Evolutionary conservation across 257 asterid genomes (phyloP).

Genomic region (Catharanthus roseus): DNA sequence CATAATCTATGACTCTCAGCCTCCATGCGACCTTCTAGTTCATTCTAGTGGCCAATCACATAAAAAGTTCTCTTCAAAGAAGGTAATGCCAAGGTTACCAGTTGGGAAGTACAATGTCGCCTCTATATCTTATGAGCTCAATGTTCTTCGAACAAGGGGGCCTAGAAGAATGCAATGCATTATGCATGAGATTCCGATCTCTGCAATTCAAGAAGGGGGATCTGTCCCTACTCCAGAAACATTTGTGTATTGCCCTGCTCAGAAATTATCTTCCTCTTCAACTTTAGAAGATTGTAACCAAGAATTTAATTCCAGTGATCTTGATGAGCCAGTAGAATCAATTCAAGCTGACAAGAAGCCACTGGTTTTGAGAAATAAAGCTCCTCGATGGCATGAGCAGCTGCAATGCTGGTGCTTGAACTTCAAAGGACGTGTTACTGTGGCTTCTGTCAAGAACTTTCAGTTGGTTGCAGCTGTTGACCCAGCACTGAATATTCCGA

Average conservation of each 20-base stretch:
- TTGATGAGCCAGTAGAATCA: conserved; percentile 1
- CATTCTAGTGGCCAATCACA: conserved; percentile 11
- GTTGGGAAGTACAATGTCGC: conserved; percentile 22
- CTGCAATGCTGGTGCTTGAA: conserved; percentile 31
- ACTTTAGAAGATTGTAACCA: conserved; percentile 12
- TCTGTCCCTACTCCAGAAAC: conserved; percentile 27
- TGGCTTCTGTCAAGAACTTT: conserved; percentile 31
- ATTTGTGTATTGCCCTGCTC: conserved; percentile 12
- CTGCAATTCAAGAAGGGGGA: conserved; percentile 24
- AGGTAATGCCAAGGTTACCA: conserved; percentile 19
- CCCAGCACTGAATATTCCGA: conserved; percentile 17
- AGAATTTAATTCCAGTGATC: neutral
- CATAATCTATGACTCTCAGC: conserved; percentile 21
- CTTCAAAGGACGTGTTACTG: conserved; percentile 30
- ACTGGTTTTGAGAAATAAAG: conserved; percentile 21
- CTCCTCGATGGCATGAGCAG: conserved; percentile 36
- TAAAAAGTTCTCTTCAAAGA: conserved; percentile 18
- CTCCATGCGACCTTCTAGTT: conserved; percentile 12
- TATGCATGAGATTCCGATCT: conserved; percentile 11
- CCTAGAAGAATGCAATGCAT: conserved; percentile 30
- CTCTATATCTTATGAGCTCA: conserved; percentile 25
- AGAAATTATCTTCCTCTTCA: conserved; percentile 10
- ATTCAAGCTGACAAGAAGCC: conserved; percentile 7
- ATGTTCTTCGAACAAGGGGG: conserved; percentile 27
- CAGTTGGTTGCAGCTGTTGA: conserved; percentile 26